These are phyloP conservation scores for Linderina pennispora DNA, from an alignment of 192 early-diverging fungal species.

Conservation along the genomic window DNA sequence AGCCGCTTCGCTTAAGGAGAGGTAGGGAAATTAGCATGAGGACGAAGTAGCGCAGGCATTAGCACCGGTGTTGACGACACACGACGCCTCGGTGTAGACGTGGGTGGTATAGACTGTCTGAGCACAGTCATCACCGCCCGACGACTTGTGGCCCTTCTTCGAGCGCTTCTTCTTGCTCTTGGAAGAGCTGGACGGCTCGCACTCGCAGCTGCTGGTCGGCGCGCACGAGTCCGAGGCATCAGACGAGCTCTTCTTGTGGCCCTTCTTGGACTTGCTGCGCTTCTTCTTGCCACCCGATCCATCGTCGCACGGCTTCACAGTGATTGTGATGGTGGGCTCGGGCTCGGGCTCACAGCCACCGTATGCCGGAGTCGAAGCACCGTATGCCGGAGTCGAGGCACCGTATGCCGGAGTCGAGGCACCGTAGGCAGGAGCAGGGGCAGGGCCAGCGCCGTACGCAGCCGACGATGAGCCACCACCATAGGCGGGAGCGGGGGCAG, in stretches of 20 bases:
- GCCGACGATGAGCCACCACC: neutral
- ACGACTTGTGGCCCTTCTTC: slow-evolving; percentile 9
- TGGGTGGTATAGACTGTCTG: slow-evolving; percentile 40
- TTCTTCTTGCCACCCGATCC: slow-evolving; percentile 17
- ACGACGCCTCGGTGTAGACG: slow-evolving; percentile 43
- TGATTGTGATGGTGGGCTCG: slow-evolving; percentile 43
- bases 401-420: neutral
- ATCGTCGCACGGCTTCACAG: slow-evolving; percentile 37
- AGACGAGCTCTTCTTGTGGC: slow-evolving; percentile 7
- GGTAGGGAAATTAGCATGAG: slow-evolving; percentile 24
- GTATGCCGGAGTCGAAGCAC: neutral
- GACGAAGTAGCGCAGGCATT: slow-evolving; percentile 31
- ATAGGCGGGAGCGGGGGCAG: neutral
- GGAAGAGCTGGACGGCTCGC: slow-evolving; percentile 6
- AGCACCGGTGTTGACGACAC: slow-evolving; percentile 32
- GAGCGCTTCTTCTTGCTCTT: slow-evolving; percentile 13
- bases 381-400: neutral
- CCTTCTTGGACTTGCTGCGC: slow-evolving; percentile 16
- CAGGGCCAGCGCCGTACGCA: neutral
- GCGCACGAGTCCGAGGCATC: neutral
- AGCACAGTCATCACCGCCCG: neutral
- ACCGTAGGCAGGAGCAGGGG: neutral
- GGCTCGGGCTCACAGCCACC: neutral
- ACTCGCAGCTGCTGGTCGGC: slow-evolving; percentile 7
- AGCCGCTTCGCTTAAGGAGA: too few relatives aligned